A percentile compares a stretch with the other conserved stretches of the same genome.
These are phyloP conservation scores for Penicillium sp. DNA, from an alignment of 2,329 filamentous ascomycete species.

Conservation along the genomic window DNA sequence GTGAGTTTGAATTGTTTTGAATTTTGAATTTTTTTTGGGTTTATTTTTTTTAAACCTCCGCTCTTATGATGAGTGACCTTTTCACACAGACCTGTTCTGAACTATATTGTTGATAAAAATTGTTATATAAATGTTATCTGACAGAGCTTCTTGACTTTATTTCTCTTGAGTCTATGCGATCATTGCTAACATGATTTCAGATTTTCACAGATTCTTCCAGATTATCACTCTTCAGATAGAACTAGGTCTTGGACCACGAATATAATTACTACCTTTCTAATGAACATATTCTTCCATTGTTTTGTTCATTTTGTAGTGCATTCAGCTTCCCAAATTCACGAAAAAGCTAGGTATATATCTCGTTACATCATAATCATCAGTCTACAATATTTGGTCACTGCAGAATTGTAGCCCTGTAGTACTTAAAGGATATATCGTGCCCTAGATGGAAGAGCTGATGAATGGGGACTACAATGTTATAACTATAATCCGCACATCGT, in stretches of 20 bases:
- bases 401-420: neutral
- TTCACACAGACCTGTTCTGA: conserved; percentile 54
- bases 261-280: neutral
- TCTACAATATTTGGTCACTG: neutral
- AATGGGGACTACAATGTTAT: too few relatives aligned
- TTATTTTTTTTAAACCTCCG: neutral
- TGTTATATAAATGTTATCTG: conserved; percentile 45
- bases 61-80: conserved; percentile 12
- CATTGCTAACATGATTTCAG: conserved; percentile 16
- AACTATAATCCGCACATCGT: neutral
- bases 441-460: neutral
- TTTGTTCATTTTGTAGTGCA: neutral
- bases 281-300: neutral
- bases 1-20: conserved; percentile 7
- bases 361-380: neutral
- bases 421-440: neutral
- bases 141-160: conserved; percentile 30
- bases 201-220: neutral
- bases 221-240: neutral
- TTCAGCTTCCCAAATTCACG: neutral
- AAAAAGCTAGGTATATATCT: neutral
- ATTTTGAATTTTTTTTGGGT: neutral
- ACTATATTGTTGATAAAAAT: conserved; percentile 53
- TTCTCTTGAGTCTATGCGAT: conserved; percentile 10
- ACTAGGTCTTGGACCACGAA: neutral